Percentiles rank a stretch among this genome's conserved stretches.
These are phyloP conservation scores for Raphanus raphanistrum DNA, from an alignment of 345 rosid genomes.

Conservation along the genomic window DNA sequence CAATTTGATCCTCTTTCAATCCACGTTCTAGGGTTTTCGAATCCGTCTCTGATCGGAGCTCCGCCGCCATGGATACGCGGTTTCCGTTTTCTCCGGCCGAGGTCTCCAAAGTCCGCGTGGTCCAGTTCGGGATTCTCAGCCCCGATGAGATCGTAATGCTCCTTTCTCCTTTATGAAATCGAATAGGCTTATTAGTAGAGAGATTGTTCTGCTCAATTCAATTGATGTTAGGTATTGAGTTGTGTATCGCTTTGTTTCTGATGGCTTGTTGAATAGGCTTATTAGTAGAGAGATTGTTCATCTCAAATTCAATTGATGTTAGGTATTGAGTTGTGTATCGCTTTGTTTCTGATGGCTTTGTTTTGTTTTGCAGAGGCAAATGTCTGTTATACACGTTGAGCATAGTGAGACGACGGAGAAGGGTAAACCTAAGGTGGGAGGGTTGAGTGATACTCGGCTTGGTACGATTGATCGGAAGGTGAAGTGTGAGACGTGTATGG, in stretches of 20 bases:
- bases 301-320: neutral
- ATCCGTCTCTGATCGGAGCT: constrained; percentile 35
- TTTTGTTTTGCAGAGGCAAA: constrained; percentile 73
- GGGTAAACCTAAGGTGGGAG: constrained; percentile 82
- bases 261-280: neutral
- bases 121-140: constrained; percentile 93
- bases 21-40: constrained; percentile 32
- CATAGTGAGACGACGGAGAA: constrained; percentile 88
- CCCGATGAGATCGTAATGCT: constrained; percentile 92
- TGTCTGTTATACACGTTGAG: constrained; percentile 90
- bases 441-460: constrained; percentile 78
- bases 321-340: neutral
- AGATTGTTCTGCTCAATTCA: neutral
- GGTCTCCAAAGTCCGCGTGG: constrained; percentile 84
- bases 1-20: neutral
- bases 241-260: neutral
- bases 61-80: constrained; percentile 57
- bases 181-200: neutral
- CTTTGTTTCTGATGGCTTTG: constrained; percentile 11
- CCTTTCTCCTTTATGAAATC: neutral
- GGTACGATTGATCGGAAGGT: constrained; percentile 91
- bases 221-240: neutral
- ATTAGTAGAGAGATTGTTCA: neutral
- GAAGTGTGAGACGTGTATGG: constrained; percentile 92
- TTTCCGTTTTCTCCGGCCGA: constrained; percentile 93